Evolutionary conservation across 2,329 filamentous ascomycete species (phyloP).

Genomic region (Clonostachys byssicola): DNA sequence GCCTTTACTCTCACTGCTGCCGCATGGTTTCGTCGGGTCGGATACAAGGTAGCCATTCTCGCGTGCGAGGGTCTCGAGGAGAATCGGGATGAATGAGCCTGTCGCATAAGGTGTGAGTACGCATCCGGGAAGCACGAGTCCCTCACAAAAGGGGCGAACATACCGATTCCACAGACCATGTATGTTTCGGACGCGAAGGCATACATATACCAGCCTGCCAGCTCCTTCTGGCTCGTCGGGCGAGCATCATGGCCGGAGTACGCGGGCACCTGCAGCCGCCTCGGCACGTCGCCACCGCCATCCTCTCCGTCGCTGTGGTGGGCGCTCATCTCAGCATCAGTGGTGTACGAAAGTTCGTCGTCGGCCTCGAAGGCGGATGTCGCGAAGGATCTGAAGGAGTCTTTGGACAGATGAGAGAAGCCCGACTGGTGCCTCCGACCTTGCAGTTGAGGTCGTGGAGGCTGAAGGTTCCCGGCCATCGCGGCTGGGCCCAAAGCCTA

Average conservation of each 20-base stretch:
- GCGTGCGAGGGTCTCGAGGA: conserved; percentile 86
- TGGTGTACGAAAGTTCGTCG: conserved; percentile 57
- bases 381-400: conserved; percentile 49
- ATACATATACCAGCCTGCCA: conserved; percentile 93
- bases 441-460: conserved; percentile 34
- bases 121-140: too few relatives aligned
- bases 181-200: conserved; percentile 96
- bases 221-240: conserved; percentile 82
- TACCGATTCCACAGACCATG: conserved; percentile 76
- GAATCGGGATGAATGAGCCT: conserved; percentile 95
- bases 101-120: background rate
- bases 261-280: conserved; percentile 27
- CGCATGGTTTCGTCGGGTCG: conserved; percentile 73
- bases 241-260: conserved; percentile 84
- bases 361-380: conserved; percentile 65
- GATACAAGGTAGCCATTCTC: conserved; percentile 85
- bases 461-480: conserved; percentile 6
- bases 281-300: conserved; percentile 14
- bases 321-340: conserved; percentile 27
- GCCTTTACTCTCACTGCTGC: conserved; percentile 51
- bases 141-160: conserved; percentile 18
- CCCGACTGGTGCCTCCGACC: conserved; percentile 39
- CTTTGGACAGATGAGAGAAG: conserved; percentile 47
- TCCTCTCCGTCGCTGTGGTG: conserved; percentile 26
- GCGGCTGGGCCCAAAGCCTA: background rate